phyloP scores from a whole-genome alignment of 768 basidiomycete genomes.

The Termitomyces eurrhizus region DNA sequence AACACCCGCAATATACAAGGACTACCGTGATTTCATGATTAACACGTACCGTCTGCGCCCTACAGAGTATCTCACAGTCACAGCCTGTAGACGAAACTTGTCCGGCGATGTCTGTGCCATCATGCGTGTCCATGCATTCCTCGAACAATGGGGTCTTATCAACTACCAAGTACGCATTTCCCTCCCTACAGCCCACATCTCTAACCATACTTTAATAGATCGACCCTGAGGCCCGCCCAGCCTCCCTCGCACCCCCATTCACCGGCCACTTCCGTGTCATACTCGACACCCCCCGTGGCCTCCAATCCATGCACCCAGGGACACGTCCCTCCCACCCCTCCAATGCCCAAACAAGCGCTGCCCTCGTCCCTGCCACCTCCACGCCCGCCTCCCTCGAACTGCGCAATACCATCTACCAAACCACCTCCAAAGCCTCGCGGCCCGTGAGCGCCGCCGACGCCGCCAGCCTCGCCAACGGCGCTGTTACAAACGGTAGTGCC shows the following conservation, averaged over 20 bases:
- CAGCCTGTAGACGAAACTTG: constrained; percentile 92
- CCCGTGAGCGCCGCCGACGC: constrained; percentile 69
- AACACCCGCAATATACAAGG: constrained; percentile 96
- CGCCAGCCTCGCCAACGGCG: constrained; percentile 52
- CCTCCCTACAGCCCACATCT: neutral
- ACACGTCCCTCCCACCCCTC: constrained; percentile 52
- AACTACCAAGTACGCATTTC: constrained; percentile 84
- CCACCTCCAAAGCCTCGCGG: constrained; percentile 78
- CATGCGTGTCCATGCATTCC: constrained; percentile 97
- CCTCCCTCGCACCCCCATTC: constrained; percentile 92
- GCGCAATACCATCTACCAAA: constrained; percentile 84
- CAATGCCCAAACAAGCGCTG: constrained; percentile 28
- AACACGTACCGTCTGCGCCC: constrained; percentile 96
- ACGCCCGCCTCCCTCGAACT: constrained; percentile 79
- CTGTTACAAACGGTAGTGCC: constrained; percentile 36
- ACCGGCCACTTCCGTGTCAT: constrained; percentile 99
- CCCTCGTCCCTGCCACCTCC: constrained; percentile 37
- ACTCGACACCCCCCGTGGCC: constrained; percentile 92
- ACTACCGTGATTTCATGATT: constrained; percentile 99
- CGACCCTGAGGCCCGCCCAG: constrained; percentile 94
- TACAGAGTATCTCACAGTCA: constrained; percentile 94
- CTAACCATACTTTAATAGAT: constrained; percentile 48
- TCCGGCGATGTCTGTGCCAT: constrained; percentile 98
- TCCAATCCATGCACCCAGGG: constrained; percentile 89
- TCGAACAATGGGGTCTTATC: constrained; percentile 98